phyloP scores from a whole-genome alignment of 2,329 filamentous ascomycete genomes.

The Xylaria sp. region DNA sequence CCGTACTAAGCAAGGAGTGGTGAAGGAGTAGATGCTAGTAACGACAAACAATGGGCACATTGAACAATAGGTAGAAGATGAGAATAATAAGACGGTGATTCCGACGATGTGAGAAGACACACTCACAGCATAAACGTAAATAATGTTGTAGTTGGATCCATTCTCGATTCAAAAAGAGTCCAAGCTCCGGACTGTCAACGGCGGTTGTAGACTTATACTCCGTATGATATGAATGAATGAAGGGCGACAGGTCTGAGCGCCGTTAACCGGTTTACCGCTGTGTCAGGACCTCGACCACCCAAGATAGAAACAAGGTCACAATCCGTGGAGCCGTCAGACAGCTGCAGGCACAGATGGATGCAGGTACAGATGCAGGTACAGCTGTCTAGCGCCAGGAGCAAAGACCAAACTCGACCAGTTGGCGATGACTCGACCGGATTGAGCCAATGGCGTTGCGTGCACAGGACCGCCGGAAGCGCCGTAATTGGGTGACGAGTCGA shows the following conservation, averaged over 20 bases:
- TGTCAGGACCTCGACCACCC: slow-evolving; percentile 21
- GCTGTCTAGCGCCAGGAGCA: slow-evolving; percentile 19
- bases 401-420: slow-evolving; percentile 26
- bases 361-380: slow-evolving; percentile 35
- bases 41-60: neutral
- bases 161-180: slow-evolving; percentile 42
- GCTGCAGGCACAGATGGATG: slow-evolving; percentile 30
- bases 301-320: slow-evolving; percentile 29
- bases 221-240: too few relatives aligned
- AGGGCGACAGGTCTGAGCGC: slow-evolving; percentile 9
- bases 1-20: slow-evolving; percentile 17
- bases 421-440: slow-evolving; percentile 18
- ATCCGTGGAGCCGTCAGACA: slow-evolving; percentile 21
- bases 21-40: slow-evolving; percentile 1
- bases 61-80: neutral
- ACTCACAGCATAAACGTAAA: slow-evolving; percentile 76
- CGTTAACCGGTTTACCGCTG: slow-evolving; percentile 27
- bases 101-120: slow-evolving; percentile 29
- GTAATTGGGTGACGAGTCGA: slow-evolving; percentile 32
- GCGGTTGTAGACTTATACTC: slow-evolving; percentile 16
- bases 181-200: slow-evolving; percentile 1
- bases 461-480: slow-evolving; percentile 42
- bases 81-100: slow-evolving; percentile 38
- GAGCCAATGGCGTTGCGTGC: slow-evolving; percentile 38
- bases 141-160: slow-evolving; percentile 72